Base-by-base conservation (phyloP, 257 asterid genomes). In the Solanum raphanifolium region DNA sequence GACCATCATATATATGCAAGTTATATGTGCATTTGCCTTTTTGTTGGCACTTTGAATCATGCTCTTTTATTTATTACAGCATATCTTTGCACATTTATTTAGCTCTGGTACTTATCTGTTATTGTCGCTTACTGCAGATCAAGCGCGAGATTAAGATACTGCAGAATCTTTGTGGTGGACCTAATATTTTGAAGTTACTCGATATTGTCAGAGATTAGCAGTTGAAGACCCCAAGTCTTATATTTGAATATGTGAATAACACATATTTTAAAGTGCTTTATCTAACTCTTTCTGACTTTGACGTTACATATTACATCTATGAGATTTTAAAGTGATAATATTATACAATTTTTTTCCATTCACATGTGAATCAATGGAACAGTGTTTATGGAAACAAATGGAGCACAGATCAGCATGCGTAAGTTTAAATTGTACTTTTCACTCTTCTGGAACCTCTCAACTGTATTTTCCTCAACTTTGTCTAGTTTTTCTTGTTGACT, bases 331-430 rank as follows among this genome's bases (percentile, higher is more conserved):
- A 39, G 46, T 3, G 46, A 39, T 39, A 39, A 2, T 39, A 39
- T 39, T 9, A 39, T 39, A 0, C 4, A 9, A 39, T 1, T 2
- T 35, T 25, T 69, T n/a, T 10, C 66, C 52, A 46, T 60, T 36
- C 65, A 86, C 90, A 96, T 97, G 99, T 96, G 91, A 96, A 97
- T 89, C 99, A 97, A 90, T 99, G 98, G 34, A 87, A 96, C 73
- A 90, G 94, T 86, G 99, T 97, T 39, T 97, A 97, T 88, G 99
- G 99, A 89, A 97, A 97, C 94, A 96, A 97, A 90, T 99, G 99
- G 90, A 97, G 99, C 94, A 97, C 99, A 83, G 98, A 97, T 91
- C 99, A 97, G 90, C 99, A 97, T 87, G 99, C 98, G 99, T 96
- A 92, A 21, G 98, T 91, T 72, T 88, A 71, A 31, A 29, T 71